A percentile compares a stretch with the other conserved stretches of the same genome.
These are phyloP conservation scores for Fusarium tanahbumbuense DNA, from an alignment of 2,329 filamentous ascomycete species.

Conservation along the genomic window DNA sequence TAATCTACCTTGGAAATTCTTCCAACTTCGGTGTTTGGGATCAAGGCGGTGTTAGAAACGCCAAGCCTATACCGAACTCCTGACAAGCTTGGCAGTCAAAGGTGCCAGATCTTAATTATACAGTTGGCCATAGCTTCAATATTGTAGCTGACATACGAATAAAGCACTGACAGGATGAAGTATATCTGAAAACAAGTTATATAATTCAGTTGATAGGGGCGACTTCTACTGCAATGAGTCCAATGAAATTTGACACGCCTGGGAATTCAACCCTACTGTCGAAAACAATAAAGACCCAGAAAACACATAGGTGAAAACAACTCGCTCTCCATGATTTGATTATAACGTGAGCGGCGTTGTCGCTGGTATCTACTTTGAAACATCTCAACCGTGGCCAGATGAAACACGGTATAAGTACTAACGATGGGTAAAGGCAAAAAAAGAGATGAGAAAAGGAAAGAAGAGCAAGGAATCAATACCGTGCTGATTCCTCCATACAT, in stretches of 20 bases:
- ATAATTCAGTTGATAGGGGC: not conserved
- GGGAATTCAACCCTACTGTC: not conserved
- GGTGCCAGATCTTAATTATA: not conserved
- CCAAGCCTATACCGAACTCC: conserved; percentile 7
- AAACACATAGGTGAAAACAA: not conserved
- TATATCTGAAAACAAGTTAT: not conserved
- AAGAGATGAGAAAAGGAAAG: not conserved
- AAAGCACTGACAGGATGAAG: not conserved
- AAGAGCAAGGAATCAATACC: conserved; percentile 12
- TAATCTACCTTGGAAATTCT: conserved; percentile 7
- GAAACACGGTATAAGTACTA: conserved; percentile 6
- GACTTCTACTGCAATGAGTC: not conserved
- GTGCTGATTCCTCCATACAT: conserved; percentile 3
- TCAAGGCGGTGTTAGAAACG: not conserved
- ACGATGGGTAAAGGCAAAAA: not conserved
- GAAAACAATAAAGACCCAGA: not conserved
- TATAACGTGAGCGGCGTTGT: conserved; percentile 10
- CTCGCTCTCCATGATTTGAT: conserved; percentile 12
- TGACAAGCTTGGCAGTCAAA: conserved; percentile 12
- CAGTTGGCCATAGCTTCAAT: not conserved
- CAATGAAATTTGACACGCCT: not conserved
- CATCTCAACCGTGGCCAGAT: conserved; percentile 9
- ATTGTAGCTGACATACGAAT: not conserved
- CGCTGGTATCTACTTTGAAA: conserved; percentile 31
- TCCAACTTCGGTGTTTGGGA: not conserved